These are phyloP conservation scores for Lactarius hatsudake DNA, from an alignment of 768 basidiomycete species.

Conservation along the genomic window DNA sequence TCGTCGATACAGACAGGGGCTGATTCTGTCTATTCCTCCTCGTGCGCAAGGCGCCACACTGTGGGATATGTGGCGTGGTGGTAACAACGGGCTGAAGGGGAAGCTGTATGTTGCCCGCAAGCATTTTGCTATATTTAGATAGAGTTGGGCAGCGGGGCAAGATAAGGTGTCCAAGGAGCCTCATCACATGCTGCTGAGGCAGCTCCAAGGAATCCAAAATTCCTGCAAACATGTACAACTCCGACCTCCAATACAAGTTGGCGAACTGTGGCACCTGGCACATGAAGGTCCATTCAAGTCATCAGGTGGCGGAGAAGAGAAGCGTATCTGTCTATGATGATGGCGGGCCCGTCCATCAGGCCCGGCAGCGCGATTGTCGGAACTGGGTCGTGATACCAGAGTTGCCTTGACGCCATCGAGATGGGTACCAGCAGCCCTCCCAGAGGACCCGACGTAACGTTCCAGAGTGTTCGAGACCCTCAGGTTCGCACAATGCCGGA, in stretches of 20 bases:
- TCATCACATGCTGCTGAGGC: conserved; percentile 12
- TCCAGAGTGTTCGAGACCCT: background rate
- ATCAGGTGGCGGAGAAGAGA: background rate
- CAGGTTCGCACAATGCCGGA: background rate
- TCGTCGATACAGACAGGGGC: conserved; percentile 13
- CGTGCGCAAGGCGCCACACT: background rate
- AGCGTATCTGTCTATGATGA: background rate
- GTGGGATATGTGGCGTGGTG: conserved; percentile 1
- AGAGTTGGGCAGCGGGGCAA: background rate
- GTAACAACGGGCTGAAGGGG: background rate
- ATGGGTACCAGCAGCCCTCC: background rate
- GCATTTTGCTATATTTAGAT: background rate
- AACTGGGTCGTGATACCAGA: background rate
- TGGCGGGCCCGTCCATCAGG: background rate
- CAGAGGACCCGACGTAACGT: background rate
- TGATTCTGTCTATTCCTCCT: background rate
- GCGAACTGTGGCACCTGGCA: background rate
- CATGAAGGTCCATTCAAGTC: background rate
- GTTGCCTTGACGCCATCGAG: background rate
- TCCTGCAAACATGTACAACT: background rate
- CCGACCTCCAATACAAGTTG: background rate
- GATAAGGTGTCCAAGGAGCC: conserved; percentile 4
- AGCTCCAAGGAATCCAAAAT: background rate
- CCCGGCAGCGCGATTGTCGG: background rate
- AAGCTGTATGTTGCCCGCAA: background rate